Evolutionary conservation across 129 eudicot genomes (phyloP).

Genomic region (Centrapalus pauciflorus): DNA sequence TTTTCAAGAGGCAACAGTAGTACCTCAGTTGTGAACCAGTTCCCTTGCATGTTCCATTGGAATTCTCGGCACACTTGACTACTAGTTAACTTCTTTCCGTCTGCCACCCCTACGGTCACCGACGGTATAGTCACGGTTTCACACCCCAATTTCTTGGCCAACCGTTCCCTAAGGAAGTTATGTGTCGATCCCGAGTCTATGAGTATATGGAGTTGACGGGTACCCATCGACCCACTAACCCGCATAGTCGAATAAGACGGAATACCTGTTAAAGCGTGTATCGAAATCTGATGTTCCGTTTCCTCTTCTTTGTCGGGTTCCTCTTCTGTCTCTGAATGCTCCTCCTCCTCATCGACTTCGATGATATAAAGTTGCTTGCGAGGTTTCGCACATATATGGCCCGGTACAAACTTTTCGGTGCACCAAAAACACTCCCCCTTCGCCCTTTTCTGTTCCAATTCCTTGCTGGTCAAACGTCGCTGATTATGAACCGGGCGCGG

Average conservation of each 20-base stretch:
- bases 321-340: background rate
- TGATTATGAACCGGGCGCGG: background rate
- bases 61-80: background rate
- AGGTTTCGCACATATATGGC: background rate
- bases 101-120: background rate
- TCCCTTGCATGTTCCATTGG: background rate
- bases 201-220: background rate
- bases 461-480: background rate
- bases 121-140: background rate
- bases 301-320: background rate
- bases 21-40: background rate
- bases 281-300: background rate
- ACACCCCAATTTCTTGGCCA: background rate
- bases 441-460: background rate
- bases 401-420: background rate
- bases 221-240: background rate
- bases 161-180: background rate
- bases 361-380: background rate
- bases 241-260: background rate
- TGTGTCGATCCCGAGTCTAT: conserved; percentile 12
- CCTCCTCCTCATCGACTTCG: conserved; percentile 1
- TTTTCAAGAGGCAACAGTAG: background rate
- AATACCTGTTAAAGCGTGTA: conserved; percentile 1
- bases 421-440: background rate
- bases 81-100: background rate